Evolutionary conservation across 2,329 filamentous ascomycete genomes (phyloP).

Genomic region (Aspergillus tubingensis): DNA sequence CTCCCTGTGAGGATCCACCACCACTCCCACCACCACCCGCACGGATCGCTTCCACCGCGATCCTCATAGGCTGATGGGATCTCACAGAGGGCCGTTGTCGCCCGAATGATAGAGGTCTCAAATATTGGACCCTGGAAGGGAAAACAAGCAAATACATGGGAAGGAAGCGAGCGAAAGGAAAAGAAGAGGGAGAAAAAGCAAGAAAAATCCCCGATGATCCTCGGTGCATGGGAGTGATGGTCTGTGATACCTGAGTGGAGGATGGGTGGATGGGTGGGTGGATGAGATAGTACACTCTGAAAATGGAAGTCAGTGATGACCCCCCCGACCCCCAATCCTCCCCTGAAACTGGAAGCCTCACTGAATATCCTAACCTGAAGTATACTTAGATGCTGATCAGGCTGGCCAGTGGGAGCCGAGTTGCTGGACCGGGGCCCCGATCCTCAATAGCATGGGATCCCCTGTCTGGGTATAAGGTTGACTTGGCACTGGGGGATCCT

Average conservation of each 20-base stretch:
- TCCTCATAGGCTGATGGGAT: slow-evolving; percentile 24
- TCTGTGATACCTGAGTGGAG: slow-evolving; percentile 6
- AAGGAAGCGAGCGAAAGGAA: neutral
- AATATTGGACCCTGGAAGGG: slow-evolving; percentile 24
- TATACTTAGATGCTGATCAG: neutral
- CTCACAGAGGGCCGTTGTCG: slow-evolving; percentile 26
- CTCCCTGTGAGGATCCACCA: slow-evolving; percentile 18
- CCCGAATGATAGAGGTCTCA: slow-evolving; percentile 21
- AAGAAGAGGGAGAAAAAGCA: neutral
- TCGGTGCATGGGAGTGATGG: slow-evolving; percentile 11
- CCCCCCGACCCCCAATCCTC: neutral
- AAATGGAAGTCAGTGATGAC: no score
- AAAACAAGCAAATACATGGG: neutral
- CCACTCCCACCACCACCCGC: slow-evolving; percentile 18
- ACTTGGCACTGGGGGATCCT: slow-evolving; percentile 22
- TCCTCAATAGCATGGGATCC: slow-evolving; percentile 8
- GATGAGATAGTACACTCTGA: neutral
- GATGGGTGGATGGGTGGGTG: neutral
- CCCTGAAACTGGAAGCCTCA: slow-evolving; percentile 16
- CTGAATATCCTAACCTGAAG: neutral
- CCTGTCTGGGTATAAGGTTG: slow-evolving; percentile 21
- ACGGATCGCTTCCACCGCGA: slow-evolving; percentile 17
- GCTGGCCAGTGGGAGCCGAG: slow-evolving; percentile 9
- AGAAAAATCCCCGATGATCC: slow-evolving; percentile 15
- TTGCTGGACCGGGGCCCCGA: slow-evolving; percentile 4